These are phyloP conservation scores for Thymus quinquecostatus DNA, from an alignment of 257 asterid genomes.

Conservation along the genomic window DNA sequence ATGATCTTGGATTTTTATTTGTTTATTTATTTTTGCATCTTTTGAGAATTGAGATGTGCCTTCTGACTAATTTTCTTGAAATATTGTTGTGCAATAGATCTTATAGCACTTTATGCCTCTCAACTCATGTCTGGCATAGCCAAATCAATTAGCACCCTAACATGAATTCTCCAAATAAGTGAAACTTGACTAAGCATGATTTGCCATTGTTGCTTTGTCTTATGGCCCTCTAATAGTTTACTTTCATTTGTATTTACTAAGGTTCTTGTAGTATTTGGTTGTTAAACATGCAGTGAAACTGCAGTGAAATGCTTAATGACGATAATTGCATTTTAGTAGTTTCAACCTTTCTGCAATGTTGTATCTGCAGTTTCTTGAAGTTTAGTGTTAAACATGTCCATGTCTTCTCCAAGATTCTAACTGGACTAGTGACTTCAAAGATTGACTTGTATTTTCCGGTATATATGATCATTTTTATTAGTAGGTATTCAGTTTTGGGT, in stretches of 20 bases:
- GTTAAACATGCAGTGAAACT: not conserved
- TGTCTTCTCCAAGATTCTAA: constrained; percentile 18
- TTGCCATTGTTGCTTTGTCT: not conserved
- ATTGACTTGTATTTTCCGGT: not conserved
- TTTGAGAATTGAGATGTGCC: not conserved
- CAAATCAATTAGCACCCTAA: not conserved
- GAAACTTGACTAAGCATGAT: not conserved
- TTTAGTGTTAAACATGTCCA: constrained; percentile 9
- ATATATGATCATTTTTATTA: constrained; percentile 5
- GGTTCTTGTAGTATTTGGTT: constrained; percentile 2
- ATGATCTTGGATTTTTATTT: not conserved
- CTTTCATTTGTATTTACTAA: not conserved
- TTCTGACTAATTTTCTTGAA: not conserved
- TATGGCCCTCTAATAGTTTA: not conserved
- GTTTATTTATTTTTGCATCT: not conserved
- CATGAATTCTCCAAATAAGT: not conserved
- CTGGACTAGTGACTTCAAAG: not conserved
- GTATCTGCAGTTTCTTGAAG: constrained; percentile 4
- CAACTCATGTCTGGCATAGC: constrained; percentile 17
- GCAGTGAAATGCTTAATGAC: not conserved
- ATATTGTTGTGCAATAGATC: constrained; percentile 5
- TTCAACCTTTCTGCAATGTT: not conserved
- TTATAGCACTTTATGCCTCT: constrained; percentile 11
- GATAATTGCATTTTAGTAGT: not conserved
- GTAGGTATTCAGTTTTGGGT: constrained; percentile 3